Evolutionary conservation across 306 rosid genomes (phyloP).

Genomic region (Malus sylvestris): DNA sequence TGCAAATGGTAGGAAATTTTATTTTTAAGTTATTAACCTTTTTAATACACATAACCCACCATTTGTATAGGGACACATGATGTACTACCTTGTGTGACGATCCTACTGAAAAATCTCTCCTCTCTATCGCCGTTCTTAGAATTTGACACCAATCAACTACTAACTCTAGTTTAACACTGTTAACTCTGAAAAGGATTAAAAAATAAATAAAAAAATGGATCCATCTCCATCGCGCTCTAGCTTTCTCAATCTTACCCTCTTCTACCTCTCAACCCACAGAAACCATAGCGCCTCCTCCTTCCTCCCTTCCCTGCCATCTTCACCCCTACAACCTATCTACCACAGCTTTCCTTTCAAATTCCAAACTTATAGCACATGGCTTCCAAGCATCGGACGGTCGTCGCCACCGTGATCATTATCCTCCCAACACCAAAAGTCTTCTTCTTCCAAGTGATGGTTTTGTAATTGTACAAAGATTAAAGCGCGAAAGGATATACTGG

Average conservation of each 20-base stretch:
- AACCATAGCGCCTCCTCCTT: slow-evolving; percentile 2
- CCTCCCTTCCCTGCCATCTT: slow-evolving; percentile 7
- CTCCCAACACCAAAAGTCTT: slow-evolving; percentile 57
- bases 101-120: too few species aligned
- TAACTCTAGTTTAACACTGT: too few species aligned
- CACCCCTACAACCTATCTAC: not conserved
- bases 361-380: slow-evolving; percentile 3
- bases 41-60: too few species aligned
- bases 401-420: slow-evolving; percentile 59
- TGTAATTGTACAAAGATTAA: not conserved
- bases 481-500: too few species aligned
- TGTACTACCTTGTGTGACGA: too few species aligned
- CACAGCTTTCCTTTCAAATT: slow-evolving; percentile 17
- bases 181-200: too few species aligned
- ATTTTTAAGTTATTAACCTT: too few species aligned
- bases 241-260: slow-evolving; percentile 12
- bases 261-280: slow-evolving; percentile 3
- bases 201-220: slow-evolving; percentile 4
- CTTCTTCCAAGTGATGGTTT: not conserved
- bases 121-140: too few species aligned
- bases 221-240: slow-evolving; percentile 13
- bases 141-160: too few species aligned
- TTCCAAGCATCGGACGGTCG: slow-evolving; percentile 15
- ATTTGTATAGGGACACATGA: too few species aligned
- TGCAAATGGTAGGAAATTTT: too few species aligned